These are phyloP conservation scores for Calonectria pseudoreteaudii DNA, from an alignment of 2,329 filamentous ascomycete genomes.

Conservation along the genomic window DNA sequence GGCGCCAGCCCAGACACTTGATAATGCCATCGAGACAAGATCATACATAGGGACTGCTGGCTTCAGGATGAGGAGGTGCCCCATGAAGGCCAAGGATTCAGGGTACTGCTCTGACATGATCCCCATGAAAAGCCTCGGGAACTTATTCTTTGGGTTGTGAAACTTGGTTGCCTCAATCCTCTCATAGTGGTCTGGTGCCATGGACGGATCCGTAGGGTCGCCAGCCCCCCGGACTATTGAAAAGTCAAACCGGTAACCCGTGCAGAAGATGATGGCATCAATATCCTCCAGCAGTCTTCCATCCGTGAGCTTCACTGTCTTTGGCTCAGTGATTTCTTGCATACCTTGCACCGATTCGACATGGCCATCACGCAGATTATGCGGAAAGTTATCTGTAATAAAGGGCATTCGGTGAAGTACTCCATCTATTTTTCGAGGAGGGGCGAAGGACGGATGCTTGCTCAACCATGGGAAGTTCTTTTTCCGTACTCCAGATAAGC, in stretches of 20 bases:
- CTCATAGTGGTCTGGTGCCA: constrained; percentile 42
- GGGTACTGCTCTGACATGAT: constrained; percentile 48
- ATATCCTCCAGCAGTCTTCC: constrained; percentile 47
- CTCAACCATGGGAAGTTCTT: constrained; percentile 37
- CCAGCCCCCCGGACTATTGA: constrained; percentile 44
- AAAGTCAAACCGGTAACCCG: constrained; percentile 47
- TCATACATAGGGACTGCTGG: constrained; percentile 45
- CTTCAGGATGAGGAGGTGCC: constrained; percentile 40
- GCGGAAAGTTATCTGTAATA: constrained; percentile 44
- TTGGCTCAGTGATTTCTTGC: constrained; percentile 44
- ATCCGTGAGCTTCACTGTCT: constrained; percentile 44
- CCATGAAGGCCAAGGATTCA: constrained; percentile 46
- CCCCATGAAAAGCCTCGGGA: constrained; percentile 45
- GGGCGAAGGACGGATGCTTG: constrained; percentile 26
- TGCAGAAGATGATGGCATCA: constrained; percentile 49
- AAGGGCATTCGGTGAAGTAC: constrained; percentile 42
- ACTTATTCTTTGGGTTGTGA: constrained; percentile 36
- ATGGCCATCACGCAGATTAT: constrained; percentile 42
- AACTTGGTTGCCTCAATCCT: constrained; percentile 36
- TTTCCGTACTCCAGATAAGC: constrained; percentile 26
- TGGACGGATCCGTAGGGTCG: constrained; percentile 40
- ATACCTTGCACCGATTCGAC: constrained; percentile 44
- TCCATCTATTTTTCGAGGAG: constrained; percentile 30
- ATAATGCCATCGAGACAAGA: constrained; percentile 46
- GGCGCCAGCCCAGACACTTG: constrained; percentile 42